These are phyloP conservation scores for Corylus heterophylla DNA, from an alignment of 306 rosid species.

Conservation along the genomic window DNA sequence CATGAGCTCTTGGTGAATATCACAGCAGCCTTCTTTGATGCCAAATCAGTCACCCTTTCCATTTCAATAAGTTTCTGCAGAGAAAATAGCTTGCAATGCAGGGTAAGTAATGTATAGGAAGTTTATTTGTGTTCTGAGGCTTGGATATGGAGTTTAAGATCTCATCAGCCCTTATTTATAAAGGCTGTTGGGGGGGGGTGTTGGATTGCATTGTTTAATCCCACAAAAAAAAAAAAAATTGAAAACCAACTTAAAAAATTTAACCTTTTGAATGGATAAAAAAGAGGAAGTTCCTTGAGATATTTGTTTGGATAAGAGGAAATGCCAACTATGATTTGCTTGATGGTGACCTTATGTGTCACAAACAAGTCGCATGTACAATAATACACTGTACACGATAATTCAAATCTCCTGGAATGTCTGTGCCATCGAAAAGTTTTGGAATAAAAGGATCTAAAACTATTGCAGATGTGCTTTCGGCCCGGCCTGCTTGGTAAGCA, in stretches of 20 bases:
- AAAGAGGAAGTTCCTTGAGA: constrained; percentile 60
- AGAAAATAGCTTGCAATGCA: constrained; percentile 15
- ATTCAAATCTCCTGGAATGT: constrained; percentile 33
- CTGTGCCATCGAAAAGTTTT: constrained; percentile 30
- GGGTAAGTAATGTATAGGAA: constrained; percentile 9
- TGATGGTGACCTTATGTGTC: constrained; percentile 54
- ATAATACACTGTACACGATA: constrained; percentile 45
- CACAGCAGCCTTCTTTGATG: constrained; percentile 94
- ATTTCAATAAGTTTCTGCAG: constrained; percentile 28
- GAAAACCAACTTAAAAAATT: constrained; percentile 11
- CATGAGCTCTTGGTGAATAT: constrained; percentile 95
- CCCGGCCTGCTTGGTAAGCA: constrained; percentile 37
- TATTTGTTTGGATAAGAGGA: constrained; percentile 89
- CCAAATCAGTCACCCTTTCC: constrained; percentile 83
- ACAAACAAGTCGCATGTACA: constrained; percentile 62
- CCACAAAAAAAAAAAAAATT: not conserved
- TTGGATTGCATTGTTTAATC: constrained; percentile 45
- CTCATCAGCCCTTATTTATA: constrained; percentile 65
- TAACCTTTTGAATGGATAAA: constrained; percentile 45
- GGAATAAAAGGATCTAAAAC: constrained; percentile 47
- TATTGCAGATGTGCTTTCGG: constrained; percentile 42
- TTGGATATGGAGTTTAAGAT: constrained; percentile 46
- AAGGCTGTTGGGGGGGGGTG: constrained; percentile 35
- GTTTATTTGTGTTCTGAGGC: constrained; percentile 30
- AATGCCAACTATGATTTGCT: constrained; percentile 59